Evolutionary conservation across 2,329 filamentous ascomycete genomes (phyloP).

Genomic region (Teratosphaeria nubilosa): DNA sequence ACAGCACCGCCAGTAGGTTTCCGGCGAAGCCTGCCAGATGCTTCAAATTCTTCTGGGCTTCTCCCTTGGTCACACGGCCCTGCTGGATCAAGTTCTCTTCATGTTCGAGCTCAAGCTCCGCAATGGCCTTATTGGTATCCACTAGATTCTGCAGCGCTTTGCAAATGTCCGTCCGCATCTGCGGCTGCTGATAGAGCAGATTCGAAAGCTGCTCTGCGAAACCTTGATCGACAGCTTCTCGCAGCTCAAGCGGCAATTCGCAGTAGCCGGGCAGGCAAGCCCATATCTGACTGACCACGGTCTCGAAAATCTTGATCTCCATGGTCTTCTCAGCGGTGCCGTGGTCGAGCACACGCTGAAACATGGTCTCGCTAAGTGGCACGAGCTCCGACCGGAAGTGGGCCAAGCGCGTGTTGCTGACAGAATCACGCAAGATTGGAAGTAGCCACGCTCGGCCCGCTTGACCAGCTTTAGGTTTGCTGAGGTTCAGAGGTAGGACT

Average conservation of each 20-base stretch:
- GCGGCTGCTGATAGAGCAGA: slow-evolving; percentile 82
- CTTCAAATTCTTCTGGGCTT: slow-evolving; percentile 69
- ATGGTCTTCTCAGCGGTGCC: slow-evolving; percentile 78
- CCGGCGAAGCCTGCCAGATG: slow-evolving; percentile 70
- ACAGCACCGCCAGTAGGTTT: slow-evolving; percentile 90
- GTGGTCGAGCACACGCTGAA: slow-evolving; percentile 77
- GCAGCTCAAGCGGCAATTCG: slow-evolving; percentile 69
- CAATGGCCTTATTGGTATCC: slow-evolving; percentile 80
- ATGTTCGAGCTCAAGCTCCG: slow-evolving; percentile 48
- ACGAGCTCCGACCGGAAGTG: slow-evolving; percentile 84
- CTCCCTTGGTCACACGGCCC: slow-evolving; percentile 63
- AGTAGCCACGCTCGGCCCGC: slow-evolving; percentile 89
- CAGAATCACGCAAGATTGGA: slow-evolving; percentile 78
- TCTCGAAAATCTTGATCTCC: slow-evolving; percentile 97
- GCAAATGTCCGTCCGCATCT: slow-evolving; percentile 79
- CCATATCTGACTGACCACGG: slow-evolving; percentile 91
- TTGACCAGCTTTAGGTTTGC: slow-evolving; percentile 64
- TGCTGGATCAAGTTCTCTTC: slow-evolving; percentile 66
- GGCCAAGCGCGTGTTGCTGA: slow-evolving; percentile 74
- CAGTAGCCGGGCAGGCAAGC: slow-evolving; percentile 89
- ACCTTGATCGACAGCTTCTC: slow-evolving; percentile 61
- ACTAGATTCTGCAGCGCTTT: slow-evolving; percentile 75
- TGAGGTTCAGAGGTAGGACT: slow-evolving; percentile 77
- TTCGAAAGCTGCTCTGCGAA: slow-evolving; percentile 90
- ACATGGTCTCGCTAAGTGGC: slow-evolving; percentile 80